Evolutionary conservation across 805 yeast genomes (phyloP), one percentile per base, ranked within the genome.

Genomic region (Blastobotrys terrestris): DNA sequence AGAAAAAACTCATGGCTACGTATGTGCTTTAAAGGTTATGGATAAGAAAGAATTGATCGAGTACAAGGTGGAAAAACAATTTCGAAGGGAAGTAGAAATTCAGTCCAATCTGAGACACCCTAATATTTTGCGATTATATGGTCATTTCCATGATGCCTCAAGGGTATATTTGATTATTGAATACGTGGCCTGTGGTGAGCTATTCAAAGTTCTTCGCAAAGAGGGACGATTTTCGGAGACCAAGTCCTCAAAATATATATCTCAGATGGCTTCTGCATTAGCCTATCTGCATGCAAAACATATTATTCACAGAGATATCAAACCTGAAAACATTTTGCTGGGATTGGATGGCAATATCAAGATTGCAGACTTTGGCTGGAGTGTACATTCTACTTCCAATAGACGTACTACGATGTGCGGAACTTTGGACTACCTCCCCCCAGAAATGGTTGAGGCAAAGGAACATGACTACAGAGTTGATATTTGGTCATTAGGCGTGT

Each of bases 361-460:
- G 66, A 76, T 92, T 40, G 85, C 96, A 16, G 99, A 92, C 69
- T 92, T 94, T 66, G 99, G 99, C 13, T 92, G 97, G 97, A 85
- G 95, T 52, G 92, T 91, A 2, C 82, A 81, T 59, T 77, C 86
- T 0, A 80, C 81, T 0, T 70, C 77, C 0, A 70, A 75, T 39
- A 77, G 79, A 56, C 72, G 97, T 62, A 75, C 81, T 14, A 92
- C 98, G 0, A 78, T 94, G 72, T 94, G 98, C 69, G 98, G 99
- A 0, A 94, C 99, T 0, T 72, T 92, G 42, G 98, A 94, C 68
- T 92, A 92, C 61, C 70, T 94, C 14, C 95, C 98, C 0, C 99
- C 99, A 5, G 99, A 92, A 69, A 84, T 94, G 86, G 87, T 92
- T 4, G 94, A 85, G 56, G 83, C 87, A 1, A 82, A 79, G 60